Evolutionary conservation across 2,329 filamentous ascomycete genomes (phyloP).

Genomic region (Exophiala calicioides): DNA sequence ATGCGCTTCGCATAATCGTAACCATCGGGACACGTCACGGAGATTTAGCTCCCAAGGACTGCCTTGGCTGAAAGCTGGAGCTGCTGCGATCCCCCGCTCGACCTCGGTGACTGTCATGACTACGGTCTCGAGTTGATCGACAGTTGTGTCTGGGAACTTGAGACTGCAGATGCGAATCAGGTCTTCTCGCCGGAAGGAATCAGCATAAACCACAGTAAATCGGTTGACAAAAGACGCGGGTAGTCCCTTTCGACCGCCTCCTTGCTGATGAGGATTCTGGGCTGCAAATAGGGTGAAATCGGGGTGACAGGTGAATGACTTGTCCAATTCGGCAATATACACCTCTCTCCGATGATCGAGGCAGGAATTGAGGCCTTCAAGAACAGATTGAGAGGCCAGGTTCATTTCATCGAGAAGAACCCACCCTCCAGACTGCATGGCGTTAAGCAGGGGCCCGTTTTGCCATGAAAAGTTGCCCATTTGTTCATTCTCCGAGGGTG

Average conservation of each 20-base stretch:
- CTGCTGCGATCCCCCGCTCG: constrained; percentile 67
- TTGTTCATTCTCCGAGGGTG: constrained; percentile 88
- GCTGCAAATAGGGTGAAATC: constrained; percentile 94
- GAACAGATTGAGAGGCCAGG: constrained; percentile 89
- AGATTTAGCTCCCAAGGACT: constrained; percentile 97
- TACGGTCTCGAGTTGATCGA: constrained; percentile 63
- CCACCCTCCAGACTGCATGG: constrained; percentile 97
- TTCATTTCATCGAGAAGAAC: constrained; percentile 99
- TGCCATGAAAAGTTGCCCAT: constrained; percentile 93
- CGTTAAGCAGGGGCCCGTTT: constrained; percentile 90
- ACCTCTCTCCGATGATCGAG: constrained; percentile 94
- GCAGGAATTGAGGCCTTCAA: constrained; percentile 95
- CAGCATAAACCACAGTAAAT: constrained; percentile 96
- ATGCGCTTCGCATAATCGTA: constrained; percentile 62
- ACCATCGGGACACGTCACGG: constrained; percentile 85
- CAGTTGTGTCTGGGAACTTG: constrained; percentile 67
- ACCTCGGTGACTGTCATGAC: constrained; percentile 81
- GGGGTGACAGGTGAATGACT: constrained; percentile 85
- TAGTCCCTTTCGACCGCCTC: constrained; percentile 89
- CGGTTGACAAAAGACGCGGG: constrained; percentile 97
- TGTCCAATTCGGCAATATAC: constrained; percentile 91
- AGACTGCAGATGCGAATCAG: constrained; percentile 77
- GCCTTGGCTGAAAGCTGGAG: constrained; percentile 55
- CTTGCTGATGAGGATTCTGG: constrained; percentile 96
- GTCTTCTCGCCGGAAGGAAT: constrained; percentile 80